Conservation (phyloP, 179 eudicot genomes). For the Sideroxylon spinosum region DNA sequence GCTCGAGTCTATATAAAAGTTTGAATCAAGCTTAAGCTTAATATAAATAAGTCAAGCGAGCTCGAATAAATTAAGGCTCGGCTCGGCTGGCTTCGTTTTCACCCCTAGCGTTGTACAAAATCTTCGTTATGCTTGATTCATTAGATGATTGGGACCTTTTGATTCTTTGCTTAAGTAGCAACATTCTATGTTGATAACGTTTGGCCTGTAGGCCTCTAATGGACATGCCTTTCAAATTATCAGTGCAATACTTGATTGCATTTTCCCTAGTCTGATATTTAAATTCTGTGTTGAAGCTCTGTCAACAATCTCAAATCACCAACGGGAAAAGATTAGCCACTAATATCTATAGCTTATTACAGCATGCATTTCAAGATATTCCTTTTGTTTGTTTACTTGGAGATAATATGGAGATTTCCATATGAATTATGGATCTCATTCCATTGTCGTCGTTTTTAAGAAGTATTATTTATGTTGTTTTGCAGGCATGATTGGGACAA, state of each 20-base stretch:
- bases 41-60: no score
- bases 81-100: no score
- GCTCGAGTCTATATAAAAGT: no score
- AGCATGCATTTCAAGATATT: not conserved
- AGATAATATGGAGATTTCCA: not conserved
- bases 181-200: not conserved
- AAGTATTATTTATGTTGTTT: not conserved
- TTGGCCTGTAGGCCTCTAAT: not conserved
- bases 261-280: not conserved
- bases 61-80: no score
- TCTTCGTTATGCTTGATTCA: not conserved
- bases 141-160: not conserved
- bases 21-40: no score
- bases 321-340: not conserved
- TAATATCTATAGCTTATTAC: not conserved
- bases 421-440: not conserved
- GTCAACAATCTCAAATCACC: constrained; percentile 6
- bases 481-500: constrained; percentile 29
- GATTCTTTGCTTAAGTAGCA: not conserved
- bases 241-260: not conserved
- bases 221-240: not conserved
- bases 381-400: not conserved
- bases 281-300: not conserved
- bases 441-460: not conserved
- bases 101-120: no score